A percentile compares a stretch with the other conserved stretches of the same genome.
These are phyloP conservation scores for Puccinia novopanici DNA, from an alignment of 1,284 basidiomycete species.

Conservation along the genomic window DNA sequence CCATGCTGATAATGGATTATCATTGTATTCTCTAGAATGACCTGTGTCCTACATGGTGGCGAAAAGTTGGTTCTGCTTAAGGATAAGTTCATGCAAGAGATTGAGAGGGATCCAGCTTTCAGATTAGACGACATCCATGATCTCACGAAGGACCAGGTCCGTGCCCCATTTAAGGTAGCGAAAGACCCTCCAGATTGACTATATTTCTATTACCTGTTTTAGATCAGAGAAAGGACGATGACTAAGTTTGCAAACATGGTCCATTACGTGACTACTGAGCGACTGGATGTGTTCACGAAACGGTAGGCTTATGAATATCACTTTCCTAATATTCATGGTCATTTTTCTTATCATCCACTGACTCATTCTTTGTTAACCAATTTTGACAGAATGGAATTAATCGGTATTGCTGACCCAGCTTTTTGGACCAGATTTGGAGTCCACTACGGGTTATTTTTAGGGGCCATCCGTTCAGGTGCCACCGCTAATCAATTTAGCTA, in stretches of 20 bases:
- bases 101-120: slow-evolving; percentile 64
- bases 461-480: slow-evolving; percentile 60
- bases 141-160: slow-evolving; percentile 64
- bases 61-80: slow-evolving; percentile 58
- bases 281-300: slow-evolving; percentile 62
- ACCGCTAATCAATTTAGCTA: slow-evolving; percentile 62
- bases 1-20: not conserved
- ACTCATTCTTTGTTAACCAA: not conserved
- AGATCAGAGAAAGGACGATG: slow-evolving; percentile 57
- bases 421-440: slow-evolving; percentile 66
- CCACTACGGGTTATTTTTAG: slow-evolving; percentile 65
- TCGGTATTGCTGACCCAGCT: slow-evolving; percentile 63
- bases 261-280: slow-evolving; percentile 61
- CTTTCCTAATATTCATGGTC: not conserved
- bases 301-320: slow-evolving; percentile 54
- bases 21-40: slow-evolving; percentile 54
- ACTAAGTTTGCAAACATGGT: slow-evolving; percentile 58
- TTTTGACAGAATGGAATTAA: slow-evolving; percentile 48
- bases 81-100: slow-evolving; percentile 57
- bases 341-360: not conserved
- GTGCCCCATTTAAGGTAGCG: slow-evolving; percentile 51
- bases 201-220: not conserved
- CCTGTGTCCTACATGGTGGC: slow-evolving; percentile 60
- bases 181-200: not conserved
- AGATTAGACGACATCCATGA: slow-evolving; percentile 65